Evolutionary conservation across 805 yeast genomes (phyloP).

Genomic region (Zygotorulaspora florentina): DNA sequence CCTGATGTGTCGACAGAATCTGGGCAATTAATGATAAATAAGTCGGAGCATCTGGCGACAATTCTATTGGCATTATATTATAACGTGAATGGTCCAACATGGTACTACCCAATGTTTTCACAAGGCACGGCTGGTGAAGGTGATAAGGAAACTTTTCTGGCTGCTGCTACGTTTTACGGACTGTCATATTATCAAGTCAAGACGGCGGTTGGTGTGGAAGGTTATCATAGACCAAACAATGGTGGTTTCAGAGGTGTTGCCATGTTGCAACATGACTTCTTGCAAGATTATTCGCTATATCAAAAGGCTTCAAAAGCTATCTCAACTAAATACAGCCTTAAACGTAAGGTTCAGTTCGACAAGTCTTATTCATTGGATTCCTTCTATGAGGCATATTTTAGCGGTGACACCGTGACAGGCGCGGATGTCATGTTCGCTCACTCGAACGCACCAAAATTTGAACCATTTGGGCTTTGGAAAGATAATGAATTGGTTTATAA

Average conservation of each 20-base stretch:
- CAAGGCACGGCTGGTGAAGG: slow-evolving; percentile 84
- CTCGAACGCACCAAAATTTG: slow-evolving; percentile 39
- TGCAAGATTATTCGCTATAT: slow-evolving; percentile 46
- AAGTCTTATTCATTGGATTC: slow-evolving; percentile 19
- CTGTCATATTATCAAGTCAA: slow-evolving; percentile 47
- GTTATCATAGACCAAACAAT: slow-evolving; percentile 33
- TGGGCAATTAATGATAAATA: slow-evolving; percentile 67
- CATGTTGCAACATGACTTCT: slow-evolving; percentile 74
- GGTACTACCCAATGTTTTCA: slow-evolving; percentile 64
- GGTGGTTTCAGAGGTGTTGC: slow-evolving; percentile 59
- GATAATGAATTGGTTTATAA: slow-evolving; percentile 20
- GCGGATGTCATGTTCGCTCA: slow-evolving; percentile 35
- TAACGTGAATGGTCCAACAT: slow-evolving; percentile 62
- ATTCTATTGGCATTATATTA: slow-evolving; percentile 60
- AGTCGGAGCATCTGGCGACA: slow-evolving; percentile 54
- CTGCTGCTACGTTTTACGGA: slow-evolving; percentile 51
- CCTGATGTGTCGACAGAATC: slow-evolving; percentile 73
- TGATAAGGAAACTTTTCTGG: slow-evolving; percentile 69
- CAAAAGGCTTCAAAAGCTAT: slow-evolving; percentile 20
- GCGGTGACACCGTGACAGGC: slow-evolving; percentile 11
- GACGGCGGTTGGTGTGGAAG: slow-evolving; percentile 38
- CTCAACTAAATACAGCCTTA: slow-evolving; percentile 10
- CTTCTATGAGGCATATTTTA: slow-evolving; percentile 20
- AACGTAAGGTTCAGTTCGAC: slow-evolving; percentile 15
- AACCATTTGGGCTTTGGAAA: slow-evolving; percentile 32